Percentiles rank a stretch among this genome's conserved stretches.
phyloP scores from a whole-genome alignment of 306 rosid species.

The Quercus engelmannii region DNA sequence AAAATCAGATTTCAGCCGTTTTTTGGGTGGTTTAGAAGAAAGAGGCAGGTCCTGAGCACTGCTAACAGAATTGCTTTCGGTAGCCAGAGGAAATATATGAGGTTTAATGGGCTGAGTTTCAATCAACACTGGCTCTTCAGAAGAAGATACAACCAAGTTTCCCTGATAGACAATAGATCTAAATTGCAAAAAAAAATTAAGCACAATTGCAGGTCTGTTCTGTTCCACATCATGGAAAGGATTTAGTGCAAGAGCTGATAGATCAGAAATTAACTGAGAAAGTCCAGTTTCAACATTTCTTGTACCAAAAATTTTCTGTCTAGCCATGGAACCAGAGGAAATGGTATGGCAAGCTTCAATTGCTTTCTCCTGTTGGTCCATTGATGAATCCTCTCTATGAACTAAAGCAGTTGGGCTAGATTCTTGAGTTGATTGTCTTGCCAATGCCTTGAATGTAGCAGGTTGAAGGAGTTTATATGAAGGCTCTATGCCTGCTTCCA shows the following conservation, averaged over 20 bases:
- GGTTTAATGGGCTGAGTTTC: not conserved
- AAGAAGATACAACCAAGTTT: not conserved
- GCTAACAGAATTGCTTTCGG: not conserved
- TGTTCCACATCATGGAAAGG: slow-evolving; percentile 1
- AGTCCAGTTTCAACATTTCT: not conserved
- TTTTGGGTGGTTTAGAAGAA: not conserved
- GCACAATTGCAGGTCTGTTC: not conserved
- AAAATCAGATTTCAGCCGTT: not conserved
- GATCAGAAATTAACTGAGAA: not conserved
- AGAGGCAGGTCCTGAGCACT: not conserved
- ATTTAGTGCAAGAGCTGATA: slow-evolving; percentile 12
- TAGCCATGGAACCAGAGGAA: not conserved
- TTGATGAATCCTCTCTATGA: not conserved
- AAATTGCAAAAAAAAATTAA: not conserved
- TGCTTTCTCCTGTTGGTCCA: not conserved
- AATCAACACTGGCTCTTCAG: not conserved
- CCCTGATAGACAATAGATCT: not conserved
- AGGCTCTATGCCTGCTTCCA: not conserved
- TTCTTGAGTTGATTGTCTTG: not conserved
- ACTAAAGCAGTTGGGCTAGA: not conserved
- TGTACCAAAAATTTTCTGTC: not conserved
- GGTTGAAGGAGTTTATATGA: not conserved
- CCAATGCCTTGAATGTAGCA: not conserved
- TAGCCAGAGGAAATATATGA: not conserved
- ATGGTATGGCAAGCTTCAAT: not conserved